phyloP scores from a whole-genome alignment of 345 rosid species.

The Salix koriyanagi region DNA sequence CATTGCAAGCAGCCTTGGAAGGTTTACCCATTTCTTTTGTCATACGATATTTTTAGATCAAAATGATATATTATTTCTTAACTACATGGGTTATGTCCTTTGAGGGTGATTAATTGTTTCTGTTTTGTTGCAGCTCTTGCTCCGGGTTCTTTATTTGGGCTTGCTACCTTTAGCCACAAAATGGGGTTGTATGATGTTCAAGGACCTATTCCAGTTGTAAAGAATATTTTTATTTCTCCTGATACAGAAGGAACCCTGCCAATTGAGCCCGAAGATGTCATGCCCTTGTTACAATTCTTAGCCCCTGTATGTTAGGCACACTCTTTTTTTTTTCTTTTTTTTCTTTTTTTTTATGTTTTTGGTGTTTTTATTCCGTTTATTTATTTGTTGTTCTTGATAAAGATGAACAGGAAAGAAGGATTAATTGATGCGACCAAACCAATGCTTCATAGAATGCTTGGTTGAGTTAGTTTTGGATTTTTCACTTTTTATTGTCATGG shows the following conservation, averaged over 20 bases:
- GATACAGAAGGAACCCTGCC: slow-evolving; percentile 63
- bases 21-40: slow-evolving; percentile 33
- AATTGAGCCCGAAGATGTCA: slow-evolving; percentile 83
- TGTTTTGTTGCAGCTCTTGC: slow-evolving; percentile 56
- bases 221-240: slow-evolving; percentile 76
- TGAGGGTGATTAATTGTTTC: neutral
- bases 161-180: slow-evolving; percentile 90
- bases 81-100: slow-evolving; percentile 8
- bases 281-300: slow-evolving; percentile 84
- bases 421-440: neutral
- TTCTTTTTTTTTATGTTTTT: neutral
- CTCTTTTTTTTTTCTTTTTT: neutral
- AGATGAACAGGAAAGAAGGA: neutral
- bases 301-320: slow-evolving; percentile 63
- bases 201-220: slow-evolving; percentile 85
- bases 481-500: neutral
- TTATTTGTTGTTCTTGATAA: neutral
- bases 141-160: slow-evolving; percentile 88
- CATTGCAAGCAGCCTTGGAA: slow-evolving; percentile 88
- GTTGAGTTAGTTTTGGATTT: neutral
- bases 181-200: slow-evolving; percentile 93
- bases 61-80: slow-evolving; percentile 9
- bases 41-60: neutral
- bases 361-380: neutral
- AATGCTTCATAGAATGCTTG: neutral